phyloP scores from a whole-genome alignment of 2,329 filamentous ascomycete genomes.

The Sporothrix pseudoabietina region DNA sequence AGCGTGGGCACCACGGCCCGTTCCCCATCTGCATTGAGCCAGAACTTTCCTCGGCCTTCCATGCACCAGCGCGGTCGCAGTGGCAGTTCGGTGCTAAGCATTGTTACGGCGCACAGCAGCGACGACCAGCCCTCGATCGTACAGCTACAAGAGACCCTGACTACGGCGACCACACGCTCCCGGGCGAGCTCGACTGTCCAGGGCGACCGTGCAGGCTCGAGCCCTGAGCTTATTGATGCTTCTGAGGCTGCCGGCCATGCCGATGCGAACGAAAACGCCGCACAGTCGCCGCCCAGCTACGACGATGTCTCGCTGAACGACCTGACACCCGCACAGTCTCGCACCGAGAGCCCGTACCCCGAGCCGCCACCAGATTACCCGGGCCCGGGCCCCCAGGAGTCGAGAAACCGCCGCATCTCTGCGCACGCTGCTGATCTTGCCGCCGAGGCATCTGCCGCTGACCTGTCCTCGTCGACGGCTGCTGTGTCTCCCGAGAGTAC shows the following conservation, averaged over 20 bases:
- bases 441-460: constrained; percentile 30
- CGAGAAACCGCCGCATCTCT: constrained; percentile 41
- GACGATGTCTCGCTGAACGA: constrained; percentile 44
- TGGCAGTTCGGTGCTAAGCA: constrained; percentile 59
- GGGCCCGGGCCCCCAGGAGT: constrained; percentile 34
- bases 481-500: neutral
- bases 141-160: constrained; percentile 32
- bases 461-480: neutral
- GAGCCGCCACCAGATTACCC: constrained; percentile 58
- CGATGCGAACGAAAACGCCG: constrained; percentile 39
- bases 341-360: constrained; percentile 46
- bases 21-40: constrained; percentile 38
- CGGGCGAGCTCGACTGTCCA: constrained; percentile 37
- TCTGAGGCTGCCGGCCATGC: constrained; percentile 35
- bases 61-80: constrained; percentile 50
- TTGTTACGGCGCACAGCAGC: constrained; percentile 46
- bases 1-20: constrained; percentile 53
- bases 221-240: constrained; percentile 54
- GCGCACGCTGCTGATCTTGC: constrained; percentile 41
- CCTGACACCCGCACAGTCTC: constrained; percentile 39
- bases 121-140: constrained; percentile 26
- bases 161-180: constrained; percentile 41
- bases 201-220: constrained; percentile 54
- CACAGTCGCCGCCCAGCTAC: constrained; percentile 54
- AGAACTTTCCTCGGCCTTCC: constrained; percentile 30